Evolutionary conservation across 1,284 basidiomycete genomes (phyloP), one percentile per base, ranked within the genome.

Genomic region (Schizophyllum amplum): DNA sequence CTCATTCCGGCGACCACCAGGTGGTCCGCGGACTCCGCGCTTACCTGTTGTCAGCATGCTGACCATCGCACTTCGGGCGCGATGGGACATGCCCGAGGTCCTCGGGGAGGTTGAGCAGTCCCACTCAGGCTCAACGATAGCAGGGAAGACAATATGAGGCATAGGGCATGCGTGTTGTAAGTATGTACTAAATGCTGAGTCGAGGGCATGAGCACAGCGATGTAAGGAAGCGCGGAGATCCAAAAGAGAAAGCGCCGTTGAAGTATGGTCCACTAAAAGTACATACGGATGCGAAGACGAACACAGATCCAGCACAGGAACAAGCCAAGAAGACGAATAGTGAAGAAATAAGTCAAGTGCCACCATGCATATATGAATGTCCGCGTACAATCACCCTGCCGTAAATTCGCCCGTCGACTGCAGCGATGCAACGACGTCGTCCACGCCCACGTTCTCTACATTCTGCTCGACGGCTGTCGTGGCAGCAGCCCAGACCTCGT

Each of bases 401-500:
- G 63, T 66, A 52, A 72, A 68, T 60, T 66, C 65, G n/a, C 67
- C 62, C 20, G 59, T 67, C 11, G 46, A 54, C 59, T 64, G 60
- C 54, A 75, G 71, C 24, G 72, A 67, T 53, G 60, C 57, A n/a
- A 73, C 77, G 51, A 81, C 72, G 65, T 79, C 77, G 51, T 61
- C 58, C 6, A 80, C 68, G 23, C 69, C 70, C 48, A 77, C 70
- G 42, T 60, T 63, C 24, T 59, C 53, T 17, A 65, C 60, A 51
- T 65, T 62, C 57, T 66, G 61, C 53, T 70, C 64, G 47, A 80
- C 66, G 52, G 71, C 77, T 26, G 61, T 60, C 4, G 73, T 71
- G n/a, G 78, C 74, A 24, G 75, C 75, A 11, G 65, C 65, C 82
- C 81, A 85, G 15, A 80, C 77, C 24, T 63, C 51, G 56, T 80